Percentiles rank a stretch among this genome's conserved stretches.
These are phyloP conservation scores for Didymella glomerata DNA, from an alignment of 2,329 filamentous ascomycete species.

Conservation along the genomic window DNA sequence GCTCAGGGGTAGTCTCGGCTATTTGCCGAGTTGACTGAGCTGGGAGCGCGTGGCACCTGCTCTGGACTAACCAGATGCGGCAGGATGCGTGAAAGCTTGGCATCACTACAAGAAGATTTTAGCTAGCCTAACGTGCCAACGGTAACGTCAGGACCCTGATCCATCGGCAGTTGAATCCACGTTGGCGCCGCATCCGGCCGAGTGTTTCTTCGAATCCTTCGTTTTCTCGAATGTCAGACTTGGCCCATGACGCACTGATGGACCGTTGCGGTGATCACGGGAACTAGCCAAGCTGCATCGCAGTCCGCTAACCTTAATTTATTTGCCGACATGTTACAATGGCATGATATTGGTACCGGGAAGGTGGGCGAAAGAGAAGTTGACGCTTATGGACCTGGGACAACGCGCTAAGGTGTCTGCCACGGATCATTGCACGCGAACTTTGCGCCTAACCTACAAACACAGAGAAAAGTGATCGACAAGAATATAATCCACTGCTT, in stretches of 20 bases:
- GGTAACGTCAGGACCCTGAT: not conserved
- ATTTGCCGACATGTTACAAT: not conserved
- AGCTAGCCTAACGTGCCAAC: not conserved
- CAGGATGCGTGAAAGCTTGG: not conserved
- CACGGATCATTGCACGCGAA: not conserved
- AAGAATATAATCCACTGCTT: too few relatives aligned
- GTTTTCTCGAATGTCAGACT: not conserved
- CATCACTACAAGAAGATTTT: not conserved
- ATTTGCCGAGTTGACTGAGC: not conserved
- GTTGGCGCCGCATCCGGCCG: not conserved
- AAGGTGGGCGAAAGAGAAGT: not conserved
- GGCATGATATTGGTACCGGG: not conserved
- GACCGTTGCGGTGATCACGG: not conserved
- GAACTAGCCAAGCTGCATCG: not conserved
- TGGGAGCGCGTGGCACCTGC: not conserved
- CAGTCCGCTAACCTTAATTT: not conserved
- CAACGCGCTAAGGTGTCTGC: not conserved
- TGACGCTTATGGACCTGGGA: not conserved
- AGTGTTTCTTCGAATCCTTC: not conserved
- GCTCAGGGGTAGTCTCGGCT: not conserved
- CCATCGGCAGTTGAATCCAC: not conserved
- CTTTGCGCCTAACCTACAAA: too few relatives aligned
- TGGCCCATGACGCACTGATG: not conserved
- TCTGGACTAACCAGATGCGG: not conserved
- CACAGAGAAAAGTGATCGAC: too few relatives aligned